Evolutionary conservation across 2,329 filamentous ascomycete genomes (phyloP), one percentile per base, ranked within the genome.

Genomic region (Colletotrichum abscissum): DNA sequence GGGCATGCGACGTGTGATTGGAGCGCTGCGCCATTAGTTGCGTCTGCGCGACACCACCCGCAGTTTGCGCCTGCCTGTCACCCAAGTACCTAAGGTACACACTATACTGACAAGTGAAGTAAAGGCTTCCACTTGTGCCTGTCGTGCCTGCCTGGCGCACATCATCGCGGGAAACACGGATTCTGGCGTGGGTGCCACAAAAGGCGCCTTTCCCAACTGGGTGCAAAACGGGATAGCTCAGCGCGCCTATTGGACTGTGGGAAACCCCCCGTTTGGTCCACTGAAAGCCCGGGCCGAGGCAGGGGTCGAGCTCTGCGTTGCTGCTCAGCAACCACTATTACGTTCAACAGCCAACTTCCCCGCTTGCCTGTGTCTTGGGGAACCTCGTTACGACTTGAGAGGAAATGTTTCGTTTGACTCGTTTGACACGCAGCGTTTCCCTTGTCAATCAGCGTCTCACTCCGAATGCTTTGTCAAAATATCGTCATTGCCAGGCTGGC

Each of bases 251-350:
- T 49, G 42, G 42, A 22, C 42, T 49, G 8, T 63, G 66, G 24
- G n/a, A 59, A 38, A 42, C 46, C 58, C 70, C 60, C 60, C 65
- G 38, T 60, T 65, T 71, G 28, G 59, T n/a, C 63, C 72, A 67
- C 72, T 12, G 49, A 56, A 62, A 72, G 49, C 33, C 46, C 63
- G 58, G 63, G 33, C 71, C 62, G 71, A 65, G 65, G 67, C 71
- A 70, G 65, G 71, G 71, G 67, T 67, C 65, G 49, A 57, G 49
- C 60, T 62, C 46, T 55, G n/a, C 60, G 57, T 67, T 49, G 72
- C 72, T 72, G 72, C 72, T 46, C 69, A 49, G 68, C 72, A 74
- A 72, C 68, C 57, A 68, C 24, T 28, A 8, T 16, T 12, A 33
- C 5, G 24, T 24, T 35, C 33, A 35, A 35, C 33, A 35, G 33